Evolutionary conservation across 495 filamentous ascomycete genomes (phyloP).

Genomic region (Penicillium silybi): DNA sequence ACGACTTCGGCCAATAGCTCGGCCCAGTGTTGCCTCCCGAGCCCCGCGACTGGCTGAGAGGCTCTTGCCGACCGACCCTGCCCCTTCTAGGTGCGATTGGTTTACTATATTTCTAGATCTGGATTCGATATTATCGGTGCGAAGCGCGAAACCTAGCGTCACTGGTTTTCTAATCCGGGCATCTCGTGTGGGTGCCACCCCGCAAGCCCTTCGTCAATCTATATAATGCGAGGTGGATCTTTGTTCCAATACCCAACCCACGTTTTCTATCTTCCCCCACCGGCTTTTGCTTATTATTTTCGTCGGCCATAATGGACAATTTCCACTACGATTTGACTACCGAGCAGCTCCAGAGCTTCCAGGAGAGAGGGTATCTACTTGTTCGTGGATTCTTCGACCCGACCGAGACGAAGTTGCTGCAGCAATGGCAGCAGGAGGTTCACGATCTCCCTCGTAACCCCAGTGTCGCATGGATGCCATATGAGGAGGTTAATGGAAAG

Average conservation of each 20-base stretch:
- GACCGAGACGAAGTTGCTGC: conserved; percentile 25
- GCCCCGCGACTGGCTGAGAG: background rate
- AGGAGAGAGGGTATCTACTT: conserved; percentile 38
- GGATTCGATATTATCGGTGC: conserved; percentile 1
- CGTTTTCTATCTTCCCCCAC: background rate
- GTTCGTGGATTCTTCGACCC: conserved; percentile 28
- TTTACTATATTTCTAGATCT: background rate
- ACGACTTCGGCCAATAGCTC: background rate
- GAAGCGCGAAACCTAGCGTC: conserved; percentile 5
- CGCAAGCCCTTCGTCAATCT: background rate
- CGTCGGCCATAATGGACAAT: conserved; percentile 18
- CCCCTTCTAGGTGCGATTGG: background rate
- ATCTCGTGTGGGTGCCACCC: background rate
- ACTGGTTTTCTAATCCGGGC: background rate
- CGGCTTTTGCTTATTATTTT: background rate
- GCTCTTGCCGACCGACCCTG: background rate
- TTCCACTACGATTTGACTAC: conserved; percentile 19
- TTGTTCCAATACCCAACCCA: background rate
- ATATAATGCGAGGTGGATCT: conserved; percentile 4
- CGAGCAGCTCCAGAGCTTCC: conserved; percentile 33
- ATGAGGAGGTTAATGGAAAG: conserved; percentile 41
- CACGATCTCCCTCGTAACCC: conserved; percentile 36
- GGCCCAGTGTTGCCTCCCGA: background rate
- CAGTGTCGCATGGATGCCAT: conserved; percentile 43
- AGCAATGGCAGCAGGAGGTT: conserved; percentile 43